Evolutionary conservation across 2,329 filamentous ascomycete species (phyloP), one percentile per base, ranked within the genome.

Genomic region (Diaporthe longicolla): DNA sequence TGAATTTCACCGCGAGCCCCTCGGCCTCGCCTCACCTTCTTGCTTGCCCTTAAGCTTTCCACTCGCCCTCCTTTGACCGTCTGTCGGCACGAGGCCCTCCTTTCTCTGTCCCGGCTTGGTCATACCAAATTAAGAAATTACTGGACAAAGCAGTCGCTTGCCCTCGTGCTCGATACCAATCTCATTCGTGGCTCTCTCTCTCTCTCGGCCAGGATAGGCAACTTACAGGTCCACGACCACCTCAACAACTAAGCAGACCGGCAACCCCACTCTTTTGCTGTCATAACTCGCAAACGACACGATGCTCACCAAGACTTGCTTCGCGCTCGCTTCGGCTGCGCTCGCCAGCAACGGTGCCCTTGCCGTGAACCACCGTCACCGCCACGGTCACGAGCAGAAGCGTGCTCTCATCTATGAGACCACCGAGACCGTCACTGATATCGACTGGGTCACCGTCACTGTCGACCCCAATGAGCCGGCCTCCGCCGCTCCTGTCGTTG

Each of bases 271-370:
- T 63, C 40, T 32, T 32, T 52, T 29, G 32, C 15, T 71, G 50
- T 52, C 58, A 29, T 21, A 50, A 59, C 40, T n/a, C 40, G 21
- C n/a, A 75, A 73, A 45, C 68, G 24, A 75, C 80, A 84, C 75
- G 24, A 88, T 88, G 87, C 81, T 83, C 76, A 78, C 82, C 79
- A 87, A 86, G 77, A 82, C 78, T 69, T 76, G 85, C 78, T 74
- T 86, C 73, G 79, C 83, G 72, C 78, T 88, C 73, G 83, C 84
- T 71, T 85, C 84, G 71, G 81, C 84, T 72, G 81, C 85, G 73
- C 82, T 89, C 61, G 81, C 84, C 77, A 82, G 58, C 45, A 71
- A 85, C 77, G 83, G 87, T 79, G 83, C 82, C 75, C 73, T 84
- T 54, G 87, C 84, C 76, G 78, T 84, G 77, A 84, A 83, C 80